These are phyloP conservation scores for Cytospora mali DNA, from an alignment of 2,329 filamentous ascomycete genomes.

Conservation along the genomic window DNA sequence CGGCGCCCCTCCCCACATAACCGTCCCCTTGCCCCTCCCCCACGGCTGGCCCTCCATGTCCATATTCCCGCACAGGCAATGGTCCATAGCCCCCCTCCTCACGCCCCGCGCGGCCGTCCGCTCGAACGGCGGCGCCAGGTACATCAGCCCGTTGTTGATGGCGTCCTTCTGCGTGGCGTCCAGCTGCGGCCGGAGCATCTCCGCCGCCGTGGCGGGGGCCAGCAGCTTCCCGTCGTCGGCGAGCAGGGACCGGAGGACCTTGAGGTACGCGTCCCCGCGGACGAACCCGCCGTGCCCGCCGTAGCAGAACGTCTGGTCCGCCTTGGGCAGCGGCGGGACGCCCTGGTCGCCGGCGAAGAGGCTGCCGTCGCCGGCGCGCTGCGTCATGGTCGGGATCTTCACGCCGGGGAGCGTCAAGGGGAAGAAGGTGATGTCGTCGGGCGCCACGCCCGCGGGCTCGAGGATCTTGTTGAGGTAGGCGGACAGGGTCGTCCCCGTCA, in stretches of 20 bases:
- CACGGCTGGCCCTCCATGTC: constrained; percentile 45
- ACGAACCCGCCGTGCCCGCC: constrained; percentile 49
- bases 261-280: constrained; percentile 43
- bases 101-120: constrained; percentile 31
- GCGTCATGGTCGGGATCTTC: constrained; percentile 42
- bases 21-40: constrained; percentile 46
- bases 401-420: constrained; percentile 39
- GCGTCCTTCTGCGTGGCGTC: constrained; percentile 32
- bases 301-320: constrained; percentile 40
- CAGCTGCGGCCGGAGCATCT: constrained; percentile 53
- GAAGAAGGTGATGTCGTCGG: constrained; percentile 44
- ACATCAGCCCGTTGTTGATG: constrained; percentile 36
- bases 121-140: constrained; percentile 38
- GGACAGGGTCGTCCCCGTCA: constrained; percentile 46
- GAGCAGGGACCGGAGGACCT: constrained; percentile 50
- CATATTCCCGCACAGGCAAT: constrained; percentile 47
- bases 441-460: constrained; percentile 45
- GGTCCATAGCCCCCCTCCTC: constrained; percentile 36
- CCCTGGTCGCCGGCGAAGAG: constrained; percentile 40
- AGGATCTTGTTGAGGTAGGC: constrained; percentile 49
- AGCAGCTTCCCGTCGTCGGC: constrained; percentile 53
- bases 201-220: constrained; percentile 43
- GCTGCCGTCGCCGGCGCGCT: constrained; percentile 41
- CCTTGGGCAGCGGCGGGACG: constrained; percentile 37
- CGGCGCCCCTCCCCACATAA: constrained; percentile 50